These are phyloP conservation scores for Neopestalotiopsis sp. DNA, from an alignment of 2,329 filamentous ascomycete species.

Conservation along the genomic window DNA sequence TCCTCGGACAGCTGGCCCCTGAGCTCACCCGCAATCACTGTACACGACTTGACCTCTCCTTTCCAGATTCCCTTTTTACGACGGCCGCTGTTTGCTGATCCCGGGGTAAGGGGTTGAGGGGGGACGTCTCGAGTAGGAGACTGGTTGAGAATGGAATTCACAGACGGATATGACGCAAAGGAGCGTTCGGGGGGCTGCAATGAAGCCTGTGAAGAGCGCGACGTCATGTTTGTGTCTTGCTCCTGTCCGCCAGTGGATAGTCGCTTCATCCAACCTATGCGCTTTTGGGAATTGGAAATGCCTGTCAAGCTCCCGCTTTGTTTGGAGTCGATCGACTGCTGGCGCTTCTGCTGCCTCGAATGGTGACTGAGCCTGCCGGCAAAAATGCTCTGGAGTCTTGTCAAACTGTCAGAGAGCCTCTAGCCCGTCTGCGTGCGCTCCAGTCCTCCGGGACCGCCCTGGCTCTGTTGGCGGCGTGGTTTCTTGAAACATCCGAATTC, in stretches of 20 bases:
- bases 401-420: constrained; percentile 13
- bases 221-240: neutral
- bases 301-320: neutral
- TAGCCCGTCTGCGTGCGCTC: constrained; percentile 37
- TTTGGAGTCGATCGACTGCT: neutral
- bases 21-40: constrained; percentile 2
- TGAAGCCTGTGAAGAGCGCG: neutral
- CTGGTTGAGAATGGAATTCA: neutral
- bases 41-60: constrained; percentile 11
- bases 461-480: constrained; percentile 30
- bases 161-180: neutral
- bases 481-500: constrained; percentile 85
- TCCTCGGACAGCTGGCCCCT: constrained; percentile 4
- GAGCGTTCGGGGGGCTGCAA: neutral
- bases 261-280: constrained; percentile 12
- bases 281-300: neutral
- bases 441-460: constrained; percentile 19
- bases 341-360: neutral
- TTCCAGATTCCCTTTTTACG: constrained; percentile 2
- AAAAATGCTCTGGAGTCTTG: constrained; percentile 6
- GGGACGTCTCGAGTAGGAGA: neutral
- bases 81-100: neutral
- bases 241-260: neutral
- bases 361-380: constrained; percentile 12
- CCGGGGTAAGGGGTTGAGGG: neutral